These are phyloP conservation scores for Yarrowia alimentaria DNA, from an alignment of 805 yeast species.

Conservation along the genomic window DNA sequence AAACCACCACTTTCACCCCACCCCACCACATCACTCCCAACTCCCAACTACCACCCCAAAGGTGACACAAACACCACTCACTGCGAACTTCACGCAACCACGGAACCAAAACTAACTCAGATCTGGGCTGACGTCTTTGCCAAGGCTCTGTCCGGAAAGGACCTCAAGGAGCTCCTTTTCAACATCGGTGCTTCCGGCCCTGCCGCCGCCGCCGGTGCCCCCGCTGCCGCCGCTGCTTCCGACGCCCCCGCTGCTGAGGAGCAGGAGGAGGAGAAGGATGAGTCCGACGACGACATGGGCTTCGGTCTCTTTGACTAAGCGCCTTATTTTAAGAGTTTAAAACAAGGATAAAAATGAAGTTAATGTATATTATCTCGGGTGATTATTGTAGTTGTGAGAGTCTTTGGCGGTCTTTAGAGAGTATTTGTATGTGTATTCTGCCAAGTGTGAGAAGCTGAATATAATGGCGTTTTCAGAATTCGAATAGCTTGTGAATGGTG, in stretches of 20 bases:
- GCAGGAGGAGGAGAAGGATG: slow-evolving; percentile 55
- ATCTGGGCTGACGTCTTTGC: slow-evolving; percentile 89
- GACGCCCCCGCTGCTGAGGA: slow-evolving; percentile 58
- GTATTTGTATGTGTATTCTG: too few relatives aligned
- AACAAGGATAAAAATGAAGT: slow-evolving; percentile 13
- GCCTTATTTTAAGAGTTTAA: slow-evolving; percentile 2
- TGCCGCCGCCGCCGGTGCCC: slow-evolving; percentile 58
- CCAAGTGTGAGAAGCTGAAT: too few relatives aligned
- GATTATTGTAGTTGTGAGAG: background rate
- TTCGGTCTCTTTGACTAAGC: slow-evolving; percentile 86
- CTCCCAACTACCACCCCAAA: background rate
- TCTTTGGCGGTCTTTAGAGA: too few relatives aligned
- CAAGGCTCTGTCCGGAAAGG: slow-evolving; percentile 81
- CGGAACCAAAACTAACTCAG: slow-evolving; percentile 7
- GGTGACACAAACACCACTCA: too few relatives aligned
- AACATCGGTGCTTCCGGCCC: slow-evolving; percentile 60
- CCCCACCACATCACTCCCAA: too few relatives aligned
- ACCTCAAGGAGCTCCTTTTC: slow-evolving; percentile 77
- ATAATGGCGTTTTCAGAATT: too few relatives aligned
- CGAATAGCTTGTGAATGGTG: too few relatives aligned
- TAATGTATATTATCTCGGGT: slow-evolving; percentile 26
- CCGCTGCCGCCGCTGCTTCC: slow-evolving; percentile 62
- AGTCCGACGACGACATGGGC: slow-evolving; percentile 86
- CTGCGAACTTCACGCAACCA: background rate
- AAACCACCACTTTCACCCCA: too few relatives aligned